Conservation (phyloP, 2,329 filamentous ascomycete genomes). For the Cyphellophora europaea region DNA sequence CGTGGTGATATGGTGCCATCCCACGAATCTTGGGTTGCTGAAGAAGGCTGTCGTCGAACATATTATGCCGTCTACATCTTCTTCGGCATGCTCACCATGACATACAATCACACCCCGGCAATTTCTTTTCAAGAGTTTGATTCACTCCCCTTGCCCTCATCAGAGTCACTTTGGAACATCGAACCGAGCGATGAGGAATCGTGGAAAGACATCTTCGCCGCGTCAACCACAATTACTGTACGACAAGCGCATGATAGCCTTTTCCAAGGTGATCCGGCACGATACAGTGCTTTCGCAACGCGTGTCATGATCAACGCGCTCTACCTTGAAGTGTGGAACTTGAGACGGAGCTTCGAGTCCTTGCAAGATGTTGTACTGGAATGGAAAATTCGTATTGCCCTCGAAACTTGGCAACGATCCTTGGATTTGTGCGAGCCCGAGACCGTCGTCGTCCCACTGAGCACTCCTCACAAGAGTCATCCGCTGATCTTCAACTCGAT, state of each 20-base stretch:
- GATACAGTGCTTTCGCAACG: slow-evolving; percentile 93
- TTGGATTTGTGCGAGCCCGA: slow-evolving; percentile 90
- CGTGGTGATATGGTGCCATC: slow-evolving; percentile 67
- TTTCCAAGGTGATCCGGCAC: slow-evolving; percentile 82
- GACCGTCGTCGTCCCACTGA: slow-evolving; percentile 76
- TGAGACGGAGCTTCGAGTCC: slow-evolving; percentile 96
- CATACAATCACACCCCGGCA: slow-evolving; percentile 95
- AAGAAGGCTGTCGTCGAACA: slow-evolving; percentile 90
- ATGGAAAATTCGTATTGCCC: slow-evolving; percentile 88
- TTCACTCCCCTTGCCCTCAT: slow-evolving; percentile 81
- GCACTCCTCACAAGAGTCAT: slow-evolving; percentile 90
- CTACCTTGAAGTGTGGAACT: slow-evolving; percentile 97
- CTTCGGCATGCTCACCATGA: slow-evolving; percentile 88
- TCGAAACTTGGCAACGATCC: slow-evolving; percentile 99
- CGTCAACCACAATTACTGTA: slow-evolving; percentile 70
- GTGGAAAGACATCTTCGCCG: slow-evolving; percentile 73
- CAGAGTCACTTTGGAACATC: slow-evolving; percentile 89
- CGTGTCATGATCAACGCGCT: slow-evolving; percentile 98
- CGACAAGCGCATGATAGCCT: slow-evolving; percentile 90
- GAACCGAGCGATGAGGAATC: slow-evolving; percentile 65
- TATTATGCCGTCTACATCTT: slow-evolving; percentile 99
- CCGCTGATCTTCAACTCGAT: slow-evolving; percentile 97
- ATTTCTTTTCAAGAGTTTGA: slow-evolving; percentile 99
- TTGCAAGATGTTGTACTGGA: slow-evolving; percentile 95
- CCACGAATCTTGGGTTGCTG: slow-evolving; percentile 88